phyloP scores from a whole-genome alignment of 202 grass and related monocot genomes.

The Panicum virgatum region DNA sequence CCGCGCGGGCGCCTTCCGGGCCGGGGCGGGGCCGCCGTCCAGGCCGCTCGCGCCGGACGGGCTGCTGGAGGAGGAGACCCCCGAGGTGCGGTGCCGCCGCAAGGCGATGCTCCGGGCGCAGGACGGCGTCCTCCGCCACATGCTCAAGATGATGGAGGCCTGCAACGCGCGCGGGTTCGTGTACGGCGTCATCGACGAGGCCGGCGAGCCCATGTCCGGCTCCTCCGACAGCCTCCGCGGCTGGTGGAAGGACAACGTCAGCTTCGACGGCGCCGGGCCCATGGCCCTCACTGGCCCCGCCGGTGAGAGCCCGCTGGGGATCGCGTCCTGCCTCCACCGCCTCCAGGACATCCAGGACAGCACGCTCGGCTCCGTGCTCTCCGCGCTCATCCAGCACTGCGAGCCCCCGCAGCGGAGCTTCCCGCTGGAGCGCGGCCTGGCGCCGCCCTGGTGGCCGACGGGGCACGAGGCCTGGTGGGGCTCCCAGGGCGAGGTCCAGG shows the following conservation, averaged over 20 bases:
- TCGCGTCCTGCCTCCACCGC: conserved; percentile 36
- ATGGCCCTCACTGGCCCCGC: conserved; percentile 20
- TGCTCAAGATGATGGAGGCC: conserved; percentile 77
- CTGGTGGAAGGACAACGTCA: conserved; percentile 77
- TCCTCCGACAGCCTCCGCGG: conserved; percentile 71
- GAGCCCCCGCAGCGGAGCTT: conserved; percentile 67
- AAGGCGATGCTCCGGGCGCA: conserved; percentile 70
- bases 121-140: conserved; percentile 68
- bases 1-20: not conserved
- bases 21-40: not conserved
- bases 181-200: conserved; percentile 70
- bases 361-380: conserved; percentile 67
- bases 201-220: conserved; percentile 60
- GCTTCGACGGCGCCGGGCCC: conserved; percentile 60
- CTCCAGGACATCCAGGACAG: conserved; percentile 65
- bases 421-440: conserved; percentile 53
- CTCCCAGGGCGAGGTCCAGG: conserved; percentile 56
- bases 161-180: conserved; percentile 79
- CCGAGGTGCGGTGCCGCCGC: conserved; percentile 43
- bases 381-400: conserved; percentile 72
- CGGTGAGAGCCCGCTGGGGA: not conserved
- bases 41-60: not conserved
- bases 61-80: conserved; percentile 2
- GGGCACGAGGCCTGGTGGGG: conserved; percentile 77
- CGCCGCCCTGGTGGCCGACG: conserved; percentile 80